Conservation (phyloP, 306 rosid genomes). For the Cucumis melo region DNA sequence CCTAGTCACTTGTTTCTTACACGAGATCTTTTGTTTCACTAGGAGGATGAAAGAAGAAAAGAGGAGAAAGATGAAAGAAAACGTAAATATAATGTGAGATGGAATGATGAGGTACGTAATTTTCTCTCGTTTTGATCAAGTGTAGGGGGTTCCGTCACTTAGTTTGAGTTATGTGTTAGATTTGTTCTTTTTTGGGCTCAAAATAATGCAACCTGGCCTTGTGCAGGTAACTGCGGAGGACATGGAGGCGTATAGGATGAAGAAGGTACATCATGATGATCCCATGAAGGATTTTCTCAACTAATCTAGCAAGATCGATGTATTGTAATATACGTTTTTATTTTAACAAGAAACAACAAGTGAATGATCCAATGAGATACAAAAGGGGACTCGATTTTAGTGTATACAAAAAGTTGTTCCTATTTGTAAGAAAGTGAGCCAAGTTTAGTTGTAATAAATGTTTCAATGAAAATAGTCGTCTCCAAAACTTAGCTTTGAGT, state of each 20-base stretch:
- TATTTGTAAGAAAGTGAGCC: no score
- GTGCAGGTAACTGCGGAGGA: conserved; percentile 35
- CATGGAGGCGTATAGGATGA: conserved; percentile 40
- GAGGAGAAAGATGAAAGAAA: conserved; percentile 61
- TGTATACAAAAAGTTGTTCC: no score
- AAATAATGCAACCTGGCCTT: neutral
- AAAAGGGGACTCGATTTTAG: no score
- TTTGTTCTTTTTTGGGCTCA: neutral
- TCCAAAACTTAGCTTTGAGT: no score
- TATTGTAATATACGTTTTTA: neutral
- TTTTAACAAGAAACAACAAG: no score
- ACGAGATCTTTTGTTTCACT: neutral
- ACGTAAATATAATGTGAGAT: conserved; percentile 37
- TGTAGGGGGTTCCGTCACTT: neutral
- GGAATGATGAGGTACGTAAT: conserved; percentile 34
- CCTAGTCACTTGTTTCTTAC: neutral
- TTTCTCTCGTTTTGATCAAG: neutral
- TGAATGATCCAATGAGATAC: no score
- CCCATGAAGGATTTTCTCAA: conserved; percentile 34
- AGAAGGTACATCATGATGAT: conserved; percentile 37
- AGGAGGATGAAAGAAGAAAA: conserved; percentile 44
- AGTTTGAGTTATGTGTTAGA: no score
- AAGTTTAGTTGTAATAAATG: no score
- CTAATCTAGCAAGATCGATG: neutral
- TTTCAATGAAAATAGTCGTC: no score